phyloP scores from a whole-genome alignment of 163 green algal species.

The Chlamydomonas reinhardtii region DNA sequence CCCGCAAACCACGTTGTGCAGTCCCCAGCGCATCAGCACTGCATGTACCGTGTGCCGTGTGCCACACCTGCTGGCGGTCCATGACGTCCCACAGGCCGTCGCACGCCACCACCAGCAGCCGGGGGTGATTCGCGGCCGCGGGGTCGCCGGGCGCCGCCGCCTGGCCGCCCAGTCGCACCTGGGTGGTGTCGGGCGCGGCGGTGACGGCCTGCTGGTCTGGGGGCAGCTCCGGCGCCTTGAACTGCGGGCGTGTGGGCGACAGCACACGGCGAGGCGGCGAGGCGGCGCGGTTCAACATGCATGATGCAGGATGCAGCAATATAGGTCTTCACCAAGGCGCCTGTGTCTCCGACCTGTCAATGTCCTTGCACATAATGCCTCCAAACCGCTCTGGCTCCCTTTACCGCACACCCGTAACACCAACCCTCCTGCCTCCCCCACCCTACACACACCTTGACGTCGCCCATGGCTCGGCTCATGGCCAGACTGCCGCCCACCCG shows the following conservation, averaged over 20 bases:
- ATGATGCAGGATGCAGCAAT: no score
- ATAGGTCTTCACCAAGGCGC: no score
- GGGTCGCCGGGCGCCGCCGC: background rate
- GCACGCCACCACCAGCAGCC: slow-evolving; percentile 81
- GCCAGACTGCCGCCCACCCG: slow-evolving; percentile 48
- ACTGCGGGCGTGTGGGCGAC: background rate
- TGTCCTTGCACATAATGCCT: no score
- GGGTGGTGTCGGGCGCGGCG: slow-evolving; percentile 35
- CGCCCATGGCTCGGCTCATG: slow-evolving; percentile 52
- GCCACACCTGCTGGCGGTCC: slow-evolving; percentile 65
- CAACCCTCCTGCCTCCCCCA: background rate
- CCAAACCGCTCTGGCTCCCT: no score
- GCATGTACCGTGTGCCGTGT: background rate
- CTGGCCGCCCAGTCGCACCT: background rate
- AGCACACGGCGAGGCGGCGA: no score
- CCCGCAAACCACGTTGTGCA: no score
- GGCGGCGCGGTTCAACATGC: no score
- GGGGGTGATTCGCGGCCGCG: background rate
- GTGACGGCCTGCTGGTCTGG: slow-evolving; percentile 47
- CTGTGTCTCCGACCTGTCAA: no score
- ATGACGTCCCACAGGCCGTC: slow-evolving; percentile 89
- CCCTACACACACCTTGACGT: slow-evolving; percentile 11
- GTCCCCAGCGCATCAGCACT: background rate
- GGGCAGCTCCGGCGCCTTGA: slow-evolving; percentile 8
- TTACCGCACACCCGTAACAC: no score